Base-by-base conservation (phyloP, 305 asterid genomes). In the Fraxinus baroniana region DNA sequence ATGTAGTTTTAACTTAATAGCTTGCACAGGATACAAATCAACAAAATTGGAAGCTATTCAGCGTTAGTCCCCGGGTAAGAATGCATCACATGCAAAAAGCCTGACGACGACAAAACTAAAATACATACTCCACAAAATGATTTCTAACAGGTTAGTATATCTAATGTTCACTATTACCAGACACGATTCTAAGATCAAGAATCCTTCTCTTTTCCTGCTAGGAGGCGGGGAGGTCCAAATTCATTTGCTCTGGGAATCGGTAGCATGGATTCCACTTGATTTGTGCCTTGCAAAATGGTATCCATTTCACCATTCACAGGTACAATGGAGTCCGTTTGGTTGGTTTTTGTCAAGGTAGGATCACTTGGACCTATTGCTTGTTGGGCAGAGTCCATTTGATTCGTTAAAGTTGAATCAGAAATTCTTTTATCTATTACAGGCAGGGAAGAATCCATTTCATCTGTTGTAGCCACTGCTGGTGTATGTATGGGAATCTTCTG, bases 201-300 rank as follows among this genome's bases (percentile, higher is more conserved):
- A 55, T 68, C 89, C 80, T 72, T 82, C 24, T 81, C 88, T 9
- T 82, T 85, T 37, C 73, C 81, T 24, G 84, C 26, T 20, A 91
- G 17, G 88, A 74, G 78, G 81, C 86, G 46, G 89, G 88, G 9
- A 82, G 86, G 57, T 89, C 96, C 82, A 92, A 78, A 79, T 85
- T 79, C 92, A 90, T 92, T 82, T 82, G 88, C 44, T 89, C 90
- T 24, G 89, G 37, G 37, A 24, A 81, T 49, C 64, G 86, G 76
- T 7, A 81, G 80, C 17, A n/a, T n/a, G 13, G 84, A 84, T 68
- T 81, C 86, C 77, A 60, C 77, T 79, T 75, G 86, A 81, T 79
- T 84, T 52, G 86, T 74, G 64, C 79, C 86, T 62, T 75, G 84
- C 52, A 33, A 74, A 79, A 44, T 57, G 24, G 80, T 18, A 74